Base-by-base conservation (phyloP, 2,329 filamentous ascomycete genomes). In the Fusarium cyanostomum region DNA sequence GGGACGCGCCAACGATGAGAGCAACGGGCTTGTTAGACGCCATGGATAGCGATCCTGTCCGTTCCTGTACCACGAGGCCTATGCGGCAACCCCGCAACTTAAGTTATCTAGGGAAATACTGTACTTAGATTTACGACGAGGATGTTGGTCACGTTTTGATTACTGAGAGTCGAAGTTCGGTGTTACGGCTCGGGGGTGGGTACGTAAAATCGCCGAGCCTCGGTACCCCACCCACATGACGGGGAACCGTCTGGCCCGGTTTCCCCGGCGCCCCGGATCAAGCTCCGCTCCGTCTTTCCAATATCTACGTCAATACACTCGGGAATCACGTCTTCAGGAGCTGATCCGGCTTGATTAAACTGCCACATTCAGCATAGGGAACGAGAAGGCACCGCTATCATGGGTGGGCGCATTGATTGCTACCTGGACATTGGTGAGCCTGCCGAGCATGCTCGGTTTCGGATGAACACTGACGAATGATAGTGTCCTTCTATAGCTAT, bases 1-100 rank as follows among this genome's bases (percentile, higher is more conserved):
- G 81, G 0, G 91, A 94, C 3, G 90, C 91, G 34, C 91, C 91
- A 16, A 94, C 83, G 5, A 94, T 80, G 16, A 94, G 81, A 16
- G 89, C 90, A 7, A 93, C 89, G 61, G 81, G 80, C 53, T 80
- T 74, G 15, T 79, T 71, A 11, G 60, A 34, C 21, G 62, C 24
- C 68, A 70, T 71, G 42, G 8, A 60, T 52, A 34, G 26, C 8
- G 46, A 26, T 35, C 44, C 12, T 34, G 50, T 38, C 33, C 11
- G 12, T 16, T 51, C 33, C 33, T 13, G 33, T 15, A 35, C 28
- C 24, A 30, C 34, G 34, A 34, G 8, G 44, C 30, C 2, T 24
- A 24, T 46, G 37, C n/a, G n/a, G n/a, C n/a, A n/a, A n/a, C n/a
- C n/a, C n/a, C n/a, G n/a, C n/a, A n/a, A n/a, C n/a, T n/a, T n/a